A percentile compares a stretch with the other conserved stretches of the same genome.
Conservation (phyloP, 2,329 filamentous ascomycete genomes). For the Eutypa lata region DNA sequence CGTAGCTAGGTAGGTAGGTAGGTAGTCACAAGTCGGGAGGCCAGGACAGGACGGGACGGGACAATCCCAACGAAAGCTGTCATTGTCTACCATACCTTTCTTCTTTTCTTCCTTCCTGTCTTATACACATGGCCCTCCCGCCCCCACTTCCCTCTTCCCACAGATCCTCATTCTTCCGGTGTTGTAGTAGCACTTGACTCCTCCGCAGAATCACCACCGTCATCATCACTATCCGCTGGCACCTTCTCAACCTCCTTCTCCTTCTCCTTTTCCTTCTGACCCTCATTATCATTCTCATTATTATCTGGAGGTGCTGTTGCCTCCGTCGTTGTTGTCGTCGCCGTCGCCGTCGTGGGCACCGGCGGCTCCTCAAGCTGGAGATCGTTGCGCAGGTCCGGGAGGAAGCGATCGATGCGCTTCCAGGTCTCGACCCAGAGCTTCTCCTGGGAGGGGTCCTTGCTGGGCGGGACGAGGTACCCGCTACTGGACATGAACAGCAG, state of each 20-base stretch:
- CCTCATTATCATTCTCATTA: neutral
- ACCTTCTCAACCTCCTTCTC: neutral
- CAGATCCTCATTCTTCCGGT: neutral
- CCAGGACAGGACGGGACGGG: too few relatives aligned
- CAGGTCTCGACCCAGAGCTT: slow-evolving; percentile 61
- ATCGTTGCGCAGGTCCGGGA: slow-evolving; percentile 58
- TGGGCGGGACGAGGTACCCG: slow-evolving; percentile 74
- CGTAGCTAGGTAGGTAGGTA: too few relatives aligned
- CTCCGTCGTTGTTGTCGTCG: neutral
- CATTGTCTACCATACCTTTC: neutral
- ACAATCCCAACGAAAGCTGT: too few relatives aligned
- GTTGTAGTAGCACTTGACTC: too few relatives aligned
- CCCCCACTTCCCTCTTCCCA: neutral
- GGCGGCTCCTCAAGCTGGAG: slow-evolving; percentile 48
- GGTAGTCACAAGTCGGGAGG: too few relatives aligned
- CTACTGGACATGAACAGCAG: slow-evolving; percentile 91
- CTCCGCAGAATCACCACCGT: neutral
- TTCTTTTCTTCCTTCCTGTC: neutral
- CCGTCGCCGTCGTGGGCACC: neutral
- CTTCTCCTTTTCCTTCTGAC: neutral
- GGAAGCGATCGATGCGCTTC: slow-evolving; percentile 64
- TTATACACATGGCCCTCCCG: neutral
- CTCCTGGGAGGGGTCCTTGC: slow-evolving; percentile 50
- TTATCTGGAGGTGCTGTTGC: too few relatives aligned
- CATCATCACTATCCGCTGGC: neutral